Evolutionary conservation across 2,329 filamentous ascomycete genomes (phyloP).

Genomic region (Scedosporium dehoogii): DNA sequence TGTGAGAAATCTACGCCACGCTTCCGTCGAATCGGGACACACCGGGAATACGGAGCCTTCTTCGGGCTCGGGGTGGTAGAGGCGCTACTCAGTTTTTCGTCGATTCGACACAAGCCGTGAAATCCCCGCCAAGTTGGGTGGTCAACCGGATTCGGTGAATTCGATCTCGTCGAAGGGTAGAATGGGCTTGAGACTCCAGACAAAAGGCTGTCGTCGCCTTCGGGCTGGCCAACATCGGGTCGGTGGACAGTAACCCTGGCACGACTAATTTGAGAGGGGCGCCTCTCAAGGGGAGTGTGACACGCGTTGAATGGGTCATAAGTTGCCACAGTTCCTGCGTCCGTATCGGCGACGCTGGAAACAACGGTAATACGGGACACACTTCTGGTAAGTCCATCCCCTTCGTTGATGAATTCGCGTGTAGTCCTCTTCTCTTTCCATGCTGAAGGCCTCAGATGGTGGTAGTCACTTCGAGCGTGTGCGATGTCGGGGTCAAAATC

Average conservation of each 20-base stretch:
- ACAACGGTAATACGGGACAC: constrained; percentile 57
- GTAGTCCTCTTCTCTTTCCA: constrained; percentile 54
- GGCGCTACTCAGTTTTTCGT: constrained; percentile 36
- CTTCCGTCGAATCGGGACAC: constrained; percentile 35
- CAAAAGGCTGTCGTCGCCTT: background rate
- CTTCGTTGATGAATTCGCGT: constrained; percentile 43
- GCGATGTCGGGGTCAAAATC: constrained; percentile 72
- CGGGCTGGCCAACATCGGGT: constrained; percentile 5
- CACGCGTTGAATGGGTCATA: constrained; percentile 81
- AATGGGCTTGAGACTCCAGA: background rate
- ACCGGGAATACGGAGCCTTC: constrained; percentile 29
- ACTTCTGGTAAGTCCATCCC: constrained; percentile 39
- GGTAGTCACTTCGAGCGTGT: constrained; percentile 87
- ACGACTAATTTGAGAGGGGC: constrained; percentile 43
- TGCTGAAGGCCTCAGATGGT: constrained; percentile 56
- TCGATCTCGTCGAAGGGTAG: background rate
- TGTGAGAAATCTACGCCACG: constrained; percentile 46
- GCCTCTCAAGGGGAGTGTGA: constrained; percentile 29
- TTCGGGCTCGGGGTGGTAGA: constrained; percentile 23
- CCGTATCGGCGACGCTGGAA: constrained; percentile 46
- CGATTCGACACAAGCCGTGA: background rate
- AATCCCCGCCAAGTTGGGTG: background rate
- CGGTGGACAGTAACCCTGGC: constrained; percentile 62
- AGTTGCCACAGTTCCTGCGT: constrained; percentile 45
- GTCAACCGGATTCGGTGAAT: background rate